These are phyloP conservation scores for Leishmania martiniquensis DNA, from an alignment of 208 protist species.

Conservation along the genomic window DNA sequence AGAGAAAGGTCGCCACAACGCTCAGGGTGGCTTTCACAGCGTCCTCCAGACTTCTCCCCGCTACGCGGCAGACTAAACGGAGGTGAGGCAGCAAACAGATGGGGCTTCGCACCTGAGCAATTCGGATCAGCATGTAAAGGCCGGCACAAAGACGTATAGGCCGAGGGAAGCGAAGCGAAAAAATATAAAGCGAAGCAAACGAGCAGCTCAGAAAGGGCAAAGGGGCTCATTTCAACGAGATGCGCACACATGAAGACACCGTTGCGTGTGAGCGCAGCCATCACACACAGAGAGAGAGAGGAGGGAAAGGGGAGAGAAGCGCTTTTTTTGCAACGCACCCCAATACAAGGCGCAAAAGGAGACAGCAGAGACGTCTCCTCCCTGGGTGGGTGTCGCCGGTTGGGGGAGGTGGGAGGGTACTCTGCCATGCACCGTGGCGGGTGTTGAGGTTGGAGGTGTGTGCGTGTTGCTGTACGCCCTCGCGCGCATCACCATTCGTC, in stretches of 20 bases:
- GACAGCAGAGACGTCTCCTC: background rate
- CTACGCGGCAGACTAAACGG: background rate
- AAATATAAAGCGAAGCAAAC: background rate
- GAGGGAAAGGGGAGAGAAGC: background rate
- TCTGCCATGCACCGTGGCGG: background rate
- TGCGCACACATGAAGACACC: background rate
- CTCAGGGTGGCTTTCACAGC: background rate
- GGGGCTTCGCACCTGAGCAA: background rate
- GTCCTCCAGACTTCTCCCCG: background rate
- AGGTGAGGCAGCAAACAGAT: background rate
- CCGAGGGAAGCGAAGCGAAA: too few species aligned
- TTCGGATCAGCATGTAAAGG: background rate
- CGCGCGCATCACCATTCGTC: slow-evolving; percentile 33
- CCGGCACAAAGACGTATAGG: background rate
- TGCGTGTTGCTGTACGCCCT: background rate
- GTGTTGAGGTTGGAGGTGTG: background rate
- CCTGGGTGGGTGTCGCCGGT: too few species aligned
- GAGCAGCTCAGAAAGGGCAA: too few species aligned
- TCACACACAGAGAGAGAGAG: background rate
- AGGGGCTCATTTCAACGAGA: background rate
- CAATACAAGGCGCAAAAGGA: too few species aligned
- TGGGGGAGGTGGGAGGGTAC: background rate
- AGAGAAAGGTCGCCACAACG: background rate
- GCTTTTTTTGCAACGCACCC: background rate
- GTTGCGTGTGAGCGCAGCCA: background rate